Conservation (phyloP, 108 stramenopile genomes). For the Conticribra guillardii region DNA sequence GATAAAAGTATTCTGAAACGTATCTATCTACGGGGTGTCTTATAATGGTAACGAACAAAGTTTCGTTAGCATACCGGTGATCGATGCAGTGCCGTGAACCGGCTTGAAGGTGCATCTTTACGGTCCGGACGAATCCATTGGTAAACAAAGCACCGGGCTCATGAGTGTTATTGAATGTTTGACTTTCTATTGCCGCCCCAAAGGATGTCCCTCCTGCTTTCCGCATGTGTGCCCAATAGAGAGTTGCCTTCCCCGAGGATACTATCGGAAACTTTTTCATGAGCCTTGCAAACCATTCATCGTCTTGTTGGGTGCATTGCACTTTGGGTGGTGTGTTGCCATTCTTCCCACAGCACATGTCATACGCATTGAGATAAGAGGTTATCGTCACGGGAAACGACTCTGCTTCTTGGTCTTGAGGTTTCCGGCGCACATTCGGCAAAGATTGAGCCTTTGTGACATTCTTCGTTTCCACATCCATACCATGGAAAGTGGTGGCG, state of each 20-base stretch:
- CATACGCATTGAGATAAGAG: no score
- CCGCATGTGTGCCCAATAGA: neutral
- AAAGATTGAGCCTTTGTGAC: no score
- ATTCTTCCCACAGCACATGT: no score
- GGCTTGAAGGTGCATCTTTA: neutral
- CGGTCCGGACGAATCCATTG: neutral
- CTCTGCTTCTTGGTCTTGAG: no score
- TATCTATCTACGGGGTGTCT: neutral
- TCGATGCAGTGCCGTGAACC: neutral
- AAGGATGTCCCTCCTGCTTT: neutral
- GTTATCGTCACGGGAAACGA: no score
- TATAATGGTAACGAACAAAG: neutral
- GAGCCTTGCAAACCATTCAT: neutral
- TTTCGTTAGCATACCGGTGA: neutral
- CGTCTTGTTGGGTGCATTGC: neutral
- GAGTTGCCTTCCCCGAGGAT: neutral
- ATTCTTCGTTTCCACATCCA: no score
- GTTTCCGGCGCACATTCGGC: no score
- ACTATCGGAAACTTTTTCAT: neutral
- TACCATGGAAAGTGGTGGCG: no score
- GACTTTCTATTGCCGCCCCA: neutral
- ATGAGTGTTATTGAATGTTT: neutral
- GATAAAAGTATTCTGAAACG: neutral
- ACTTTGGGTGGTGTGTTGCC: no score
- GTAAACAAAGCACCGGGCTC: neutral